These are phyloP conservation scores for Periconia sp. DNA, from an alignment of 2,329 filamentous ascomycete species.

Conservation along the genomic window DNA sequence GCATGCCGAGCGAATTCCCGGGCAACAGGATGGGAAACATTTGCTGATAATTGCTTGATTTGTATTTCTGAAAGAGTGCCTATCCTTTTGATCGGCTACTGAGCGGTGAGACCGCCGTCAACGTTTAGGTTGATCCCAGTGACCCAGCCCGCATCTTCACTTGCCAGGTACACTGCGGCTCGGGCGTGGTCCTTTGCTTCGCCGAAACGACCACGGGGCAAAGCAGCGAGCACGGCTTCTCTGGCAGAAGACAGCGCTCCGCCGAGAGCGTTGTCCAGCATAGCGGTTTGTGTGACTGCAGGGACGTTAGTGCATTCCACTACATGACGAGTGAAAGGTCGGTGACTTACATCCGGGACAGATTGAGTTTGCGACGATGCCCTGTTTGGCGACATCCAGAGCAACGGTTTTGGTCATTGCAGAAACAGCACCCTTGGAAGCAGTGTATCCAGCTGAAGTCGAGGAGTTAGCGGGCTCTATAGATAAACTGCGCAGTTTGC, in stretches of 20 bases:
- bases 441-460: conserved; percentile 49
- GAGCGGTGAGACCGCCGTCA: conserved; percentile 47
- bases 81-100: too few relatives aligned
- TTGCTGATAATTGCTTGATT: not conserved
- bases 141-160: conserved; percentile 52
- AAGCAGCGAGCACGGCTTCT: conserved; percentile 15
- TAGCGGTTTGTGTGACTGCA: conserved; percentile 39
- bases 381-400: conserved; percentile 50
- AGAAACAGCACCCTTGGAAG: conserved; percentile 55
- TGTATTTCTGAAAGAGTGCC: not conserved
- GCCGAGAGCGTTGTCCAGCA: conserved; percentile 29
- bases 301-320: conserved; percentile 1
- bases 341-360: conserved; percentile 49
- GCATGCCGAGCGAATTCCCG: too few relatives aligned
- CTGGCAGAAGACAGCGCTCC: conserved; percentile 15
- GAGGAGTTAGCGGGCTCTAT: not conserved
- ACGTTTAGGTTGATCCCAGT: conserved; percentile 49
- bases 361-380: conserved; percentile 51
- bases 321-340: not conserved
- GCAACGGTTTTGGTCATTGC: conserved; percentile 55
- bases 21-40: not conserved
- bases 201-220: conserved; percentile 29
- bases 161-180: conserved; percentile 51
- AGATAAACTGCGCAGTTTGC: conserved; percentile 17
- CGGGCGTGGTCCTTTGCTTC: conserved; percentile 27